Conservation (phyloP, 257 asterid species). For the Plectranthus barbatus region DNA sequence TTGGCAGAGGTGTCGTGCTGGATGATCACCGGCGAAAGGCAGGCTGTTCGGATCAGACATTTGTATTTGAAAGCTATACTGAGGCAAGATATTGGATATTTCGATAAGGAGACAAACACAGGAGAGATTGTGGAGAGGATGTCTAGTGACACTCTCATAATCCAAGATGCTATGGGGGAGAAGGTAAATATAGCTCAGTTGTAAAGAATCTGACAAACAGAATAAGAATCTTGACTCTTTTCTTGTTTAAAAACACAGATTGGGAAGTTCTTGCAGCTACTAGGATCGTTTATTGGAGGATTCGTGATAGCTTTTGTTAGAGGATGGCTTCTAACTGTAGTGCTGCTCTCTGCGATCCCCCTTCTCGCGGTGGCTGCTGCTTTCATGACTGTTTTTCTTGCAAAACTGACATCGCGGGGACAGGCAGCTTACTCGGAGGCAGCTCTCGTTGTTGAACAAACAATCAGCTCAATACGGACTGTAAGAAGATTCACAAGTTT, state of each 20-base stretch:
- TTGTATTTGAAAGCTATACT: conserved; percentile 39
- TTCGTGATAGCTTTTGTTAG: conserved; percentile 40
- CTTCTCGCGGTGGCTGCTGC: conserved; percentile 39
- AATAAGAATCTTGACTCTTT: not conserved
- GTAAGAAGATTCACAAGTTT: conserved; percentile 23
- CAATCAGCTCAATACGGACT: conserved; percentile 52
- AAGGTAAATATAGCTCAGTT: conserved; percentile 26
- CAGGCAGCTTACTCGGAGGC: conserved; percentile 59
- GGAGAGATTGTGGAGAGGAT: conserved; percentile 47
- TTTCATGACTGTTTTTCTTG: conserved; percentile 33
- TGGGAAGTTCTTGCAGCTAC: conserved; percentile 52
- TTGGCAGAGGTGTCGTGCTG: conserved; percentile 61
- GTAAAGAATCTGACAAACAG: not conserved
- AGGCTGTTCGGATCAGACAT: conserved; percentile 51
- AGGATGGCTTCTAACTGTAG: conserved; percentile 64
- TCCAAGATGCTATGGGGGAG: conserved; percentile 74
- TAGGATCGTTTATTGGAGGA: conserved; percentile 48
- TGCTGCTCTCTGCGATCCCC: conserved; percentile 53
- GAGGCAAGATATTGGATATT: conserved; percentile 58
- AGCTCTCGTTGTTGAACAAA: conserved; percentile 49
- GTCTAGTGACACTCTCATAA: conserved; percentile 34
- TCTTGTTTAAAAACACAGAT: conserved; percentile 22
- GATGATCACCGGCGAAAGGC: conserved; percentile 69
- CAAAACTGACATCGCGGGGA: conserved; percentile 24
- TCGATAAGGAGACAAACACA: conserved; percentile 50